Percentiles rank a stretch among this genome's conserved stretches.
Conservation (phyloP, 352 stramenopile genomes). For the Phytophthora kernoviae region DNA sequence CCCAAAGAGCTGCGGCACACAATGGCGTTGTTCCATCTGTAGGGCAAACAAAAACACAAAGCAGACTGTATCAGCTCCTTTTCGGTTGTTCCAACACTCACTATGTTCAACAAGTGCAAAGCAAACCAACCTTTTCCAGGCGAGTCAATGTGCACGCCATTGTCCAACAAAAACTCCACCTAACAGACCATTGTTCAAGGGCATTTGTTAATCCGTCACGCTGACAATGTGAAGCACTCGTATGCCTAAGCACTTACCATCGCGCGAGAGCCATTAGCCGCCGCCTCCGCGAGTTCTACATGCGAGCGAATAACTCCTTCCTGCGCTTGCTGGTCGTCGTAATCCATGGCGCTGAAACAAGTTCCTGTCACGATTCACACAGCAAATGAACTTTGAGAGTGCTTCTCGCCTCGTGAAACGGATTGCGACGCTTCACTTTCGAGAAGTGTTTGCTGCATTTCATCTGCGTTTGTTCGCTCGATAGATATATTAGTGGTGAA, state of each 20-base stretch:
- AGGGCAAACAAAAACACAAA: neutral
- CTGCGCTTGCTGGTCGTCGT: constrained; percentile 38
- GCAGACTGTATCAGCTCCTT: too few species aligned
- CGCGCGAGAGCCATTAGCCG: constrained; percentile 59
- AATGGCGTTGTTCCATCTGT: constrained; percentile 69
- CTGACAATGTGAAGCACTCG: neutral
- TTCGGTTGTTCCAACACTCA: neutral
- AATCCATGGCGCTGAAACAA: too few species aligned
- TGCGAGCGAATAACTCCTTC: constrained; percentile 64
- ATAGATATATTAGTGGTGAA: constrained; percentile 18
- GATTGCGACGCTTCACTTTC: constrained; percentile 6
- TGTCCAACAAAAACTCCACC: constrained; percentile 69
- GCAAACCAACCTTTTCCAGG: constrained; percentile 45
- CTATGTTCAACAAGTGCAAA: too few species aligned
- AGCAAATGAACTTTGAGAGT: too few species aligned
- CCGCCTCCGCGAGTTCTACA: constrained; percentile 66
- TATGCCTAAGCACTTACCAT: constrained; percentile 39
- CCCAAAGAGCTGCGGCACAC: constrained; percentile 64
- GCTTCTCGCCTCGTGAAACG: constrained; percentile 1
- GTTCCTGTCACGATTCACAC: too few species aligned
- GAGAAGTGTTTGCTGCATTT: neutral
- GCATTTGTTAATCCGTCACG: neutral
- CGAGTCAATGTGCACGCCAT: constrained; percentile 51
- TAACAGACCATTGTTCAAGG: constrained; percentile 10
- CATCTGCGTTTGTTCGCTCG: constrained; percentile 4